These are phyloP conservation scores for Lophiotrema nucula DNA, from an alignment of 495 filamentous ascomycete genomes.

Conservation along the genomic window DNA sequence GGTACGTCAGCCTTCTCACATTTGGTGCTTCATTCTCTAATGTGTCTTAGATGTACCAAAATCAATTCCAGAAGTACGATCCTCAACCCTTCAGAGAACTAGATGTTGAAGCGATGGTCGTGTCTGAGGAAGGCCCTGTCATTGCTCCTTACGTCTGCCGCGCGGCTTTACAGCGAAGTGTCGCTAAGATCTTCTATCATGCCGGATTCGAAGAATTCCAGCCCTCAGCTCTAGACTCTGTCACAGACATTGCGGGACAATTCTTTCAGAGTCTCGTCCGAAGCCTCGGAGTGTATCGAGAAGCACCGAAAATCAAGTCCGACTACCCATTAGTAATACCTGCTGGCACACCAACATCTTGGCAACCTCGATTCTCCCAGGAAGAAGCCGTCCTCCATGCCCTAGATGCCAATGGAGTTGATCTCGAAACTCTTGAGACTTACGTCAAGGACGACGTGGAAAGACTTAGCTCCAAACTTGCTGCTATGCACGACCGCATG, in stretches of 20 bases:
- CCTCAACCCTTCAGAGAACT: conserved; percentile 85
- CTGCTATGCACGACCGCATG: conserved; percentile 86
- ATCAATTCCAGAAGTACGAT: conserved; percentile 97
- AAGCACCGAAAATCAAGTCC: conserved; percentile 64
- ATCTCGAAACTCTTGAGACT: conserved; percentile 75
- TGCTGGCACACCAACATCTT: conserved; percentile 40
- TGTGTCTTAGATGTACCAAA: conserved; percentile 81
- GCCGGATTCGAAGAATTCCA: conserved; percentile 98
- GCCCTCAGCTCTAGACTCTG: conserved; percentile 83
- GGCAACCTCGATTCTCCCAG: conserved; percentile 66
- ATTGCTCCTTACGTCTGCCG: conserved; percentile 77
- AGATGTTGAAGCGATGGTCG: conserved; percentile 79
- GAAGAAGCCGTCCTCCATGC: conserved; percentile 88
- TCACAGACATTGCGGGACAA: conserved; percentile 86
- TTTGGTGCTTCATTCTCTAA: background rate
- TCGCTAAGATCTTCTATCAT: conserved; percentile 93
- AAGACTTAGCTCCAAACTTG: conserved; percentile 77
- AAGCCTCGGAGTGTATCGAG: conserved; percentile 76
- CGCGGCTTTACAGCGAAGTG: conserved; percentile 80
- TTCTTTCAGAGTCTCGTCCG: conserved; percentile 81
- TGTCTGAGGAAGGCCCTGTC: conserved; percentile 82
- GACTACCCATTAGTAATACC: conserved; percentile 50
- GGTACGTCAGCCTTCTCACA: conserved; percentile 48
- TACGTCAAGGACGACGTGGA: conserved; percentile 96
- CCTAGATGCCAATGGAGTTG: conserved; percentile 74